Evolutionary conservation across 139 green algal species (phyloP).

Genomic region (Zygnema circumcarinatum): DNA sequence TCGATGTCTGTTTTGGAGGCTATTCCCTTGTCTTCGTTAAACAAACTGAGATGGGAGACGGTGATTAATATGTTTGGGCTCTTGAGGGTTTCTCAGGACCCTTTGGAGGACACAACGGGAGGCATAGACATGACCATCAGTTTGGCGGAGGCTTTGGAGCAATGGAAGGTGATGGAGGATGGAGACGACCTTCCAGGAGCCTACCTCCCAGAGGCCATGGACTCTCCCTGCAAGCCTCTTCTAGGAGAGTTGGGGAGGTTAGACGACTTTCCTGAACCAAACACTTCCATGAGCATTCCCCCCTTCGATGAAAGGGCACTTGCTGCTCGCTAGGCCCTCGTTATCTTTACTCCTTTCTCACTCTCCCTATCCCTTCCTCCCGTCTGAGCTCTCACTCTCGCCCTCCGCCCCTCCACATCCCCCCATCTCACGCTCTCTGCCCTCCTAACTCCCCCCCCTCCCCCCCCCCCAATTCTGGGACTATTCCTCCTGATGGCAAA

Average conservation of each 20-base stretch:
- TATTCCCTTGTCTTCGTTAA: no score
- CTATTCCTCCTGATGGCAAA: background rate
- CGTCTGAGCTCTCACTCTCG: background rate
- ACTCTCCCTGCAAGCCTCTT: background rate
- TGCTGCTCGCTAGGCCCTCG: background rate
- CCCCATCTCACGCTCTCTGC: background rate
- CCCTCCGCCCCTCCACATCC: background rate
- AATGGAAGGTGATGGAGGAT: slow-evolving; percentile 49
- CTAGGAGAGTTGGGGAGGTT: background rate
- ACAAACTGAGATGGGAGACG: no score
- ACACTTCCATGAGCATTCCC: background rate
- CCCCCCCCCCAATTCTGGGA: background rate
- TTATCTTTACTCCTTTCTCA: slow-evolving; percentile 1
- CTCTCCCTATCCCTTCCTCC: background rate
- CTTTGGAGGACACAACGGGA: slow-evolving; percentile 26
- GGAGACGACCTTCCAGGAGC: slow-evolving; percentile 39
- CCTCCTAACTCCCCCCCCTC: background rate
- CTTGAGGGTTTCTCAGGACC: slow-evolving; percentile 22
- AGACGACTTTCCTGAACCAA: background rate
- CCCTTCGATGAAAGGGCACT: background rate
- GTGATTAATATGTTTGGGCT: no score
- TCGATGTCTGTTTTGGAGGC: no score
- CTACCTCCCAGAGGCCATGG: slow-evolving; percentile 15
- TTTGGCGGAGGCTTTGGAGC: slow-evolving; percentile 41
- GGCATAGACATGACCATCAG: slow-evolving; percentile 49